These are phyloP conservation scores for Citrullus amarus DNA, from an alignment of 306 rosid species.

Conservation along the genomic window DNA sequence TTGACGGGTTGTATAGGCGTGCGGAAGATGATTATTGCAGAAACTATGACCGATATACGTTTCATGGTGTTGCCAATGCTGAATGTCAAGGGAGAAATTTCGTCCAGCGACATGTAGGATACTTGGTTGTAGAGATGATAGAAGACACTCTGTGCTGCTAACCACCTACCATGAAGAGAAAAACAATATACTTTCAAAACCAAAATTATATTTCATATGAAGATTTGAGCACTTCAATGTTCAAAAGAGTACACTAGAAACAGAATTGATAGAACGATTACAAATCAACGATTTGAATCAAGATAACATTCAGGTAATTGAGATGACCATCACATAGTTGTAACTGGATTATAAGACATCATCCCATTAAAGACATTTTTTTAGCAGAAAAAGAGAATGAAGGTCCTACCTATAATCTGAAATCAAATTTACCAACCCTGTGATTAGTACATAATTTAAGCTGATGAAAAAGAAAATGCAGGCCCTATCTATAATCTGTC, in stretches of 20 bases:
- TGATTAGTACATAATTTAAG: not conserved
- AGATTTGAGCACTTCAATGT: not conserved
- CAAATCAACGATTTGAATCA: not conserved
- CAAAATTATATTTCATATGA: not conserved
- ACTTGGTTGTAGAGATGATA: slow-evolving; percentile 92
- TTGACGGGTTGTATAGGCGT: slow-evolving; percentile 86
- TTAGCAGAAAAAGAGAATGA: not conserved
- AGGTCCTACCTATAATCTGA: not conserved
- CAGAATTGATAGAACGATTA: not conserved
- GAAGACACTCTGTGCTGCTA: slow-evolving; percentile 88
- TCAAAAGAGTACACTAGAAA: not conserved
- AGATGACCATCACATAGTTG: not conserved
- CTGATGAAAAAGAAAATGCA: too few species aligned
- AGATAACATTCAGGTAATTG: not conserved
- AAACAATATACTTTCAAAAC: not conserved
- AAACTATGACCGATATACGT: slow-evolving; percentile 81
- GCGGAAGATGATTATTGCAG: slow-evolving; percentile 80
- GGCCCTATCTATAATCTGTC: not conserved
- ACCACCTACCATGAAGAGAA: slow-evolving; percentile 46
- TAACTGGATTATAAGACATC: not conserved
- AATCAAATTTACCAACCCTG: not conserved
- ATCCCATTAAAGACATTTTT: not conserved
- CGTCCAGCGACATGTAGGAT: slow-evolving; percentile 85
- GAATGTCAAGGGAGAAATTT: slow-evolving; percentile 90
- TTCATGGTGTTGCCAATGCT: slow-evolving; percentile 96